Percentiles rank a stretch among this genome's conserved stretches.
These are phyloP conservation scores for Firmiana major DNA, from an alignment of 345 rosid species.

Conservation along the genomic window DNA sequence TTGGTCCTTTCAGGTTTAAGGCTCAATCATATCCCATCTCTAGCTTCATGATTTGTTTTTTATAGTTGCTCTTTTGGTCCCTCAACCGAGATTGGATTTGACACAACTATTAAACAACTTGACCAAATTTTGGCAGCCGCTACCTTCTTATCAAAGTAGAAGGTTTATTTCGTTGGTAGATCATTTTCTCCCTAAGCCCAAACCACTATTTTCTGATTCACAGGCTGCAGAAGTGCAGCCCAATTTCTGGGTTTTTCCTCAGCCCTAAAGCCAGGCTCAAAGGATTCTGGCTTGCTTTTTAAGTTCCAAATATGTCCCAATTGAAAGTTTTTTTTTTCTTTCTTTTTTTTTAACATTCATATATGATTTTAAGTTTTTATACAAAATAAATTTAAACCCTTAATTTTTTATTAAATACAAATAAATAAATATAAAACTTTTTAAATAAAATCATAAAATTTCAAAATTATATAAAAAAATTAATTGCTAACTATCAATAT, in stretches of 20 bases:
- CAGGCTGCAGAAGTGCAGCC: neutral
- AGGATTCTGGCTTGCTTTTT: neutral
- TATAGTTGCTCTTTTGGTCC: neutral
- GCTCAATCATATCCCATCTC: conserved; percentile 13
- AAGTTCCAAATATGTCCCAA: neutral
- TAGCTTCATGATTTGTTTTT: neutral
- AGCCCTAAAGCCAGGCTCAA: neutral
- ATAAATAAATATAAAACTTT: too few species aligned
- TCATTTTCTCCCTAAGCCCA: neutral
- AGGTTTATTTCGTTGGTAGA: neutral
- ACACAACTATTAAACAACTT: neutral
- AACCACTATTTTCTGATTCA: neutral
- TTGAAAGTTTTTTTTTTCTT: neutral
- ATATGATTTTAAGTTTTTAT: too few species aligned
- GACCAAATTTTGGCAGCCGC: neutral
- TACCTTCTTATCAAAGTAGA: neutral
- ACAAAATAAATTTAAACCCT: too few species aligned
- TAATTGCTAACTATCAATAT: too few species aligned
- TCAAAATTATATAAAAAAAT: too few species aligned
- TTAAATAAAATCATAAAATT: too few species aligned
- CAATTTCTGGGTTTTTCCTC: neutral
- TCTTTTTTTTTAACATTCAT: too few species aligned
- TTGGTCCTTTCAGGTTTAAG: conserved; percentile 6
- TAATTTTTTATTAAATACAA: too few species aligned
- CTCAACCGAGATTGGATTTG: neutral